Evolutionary conservation across 306 rosid genomes (phyloP).

Genomic region (Quercus rubra): DNA sequence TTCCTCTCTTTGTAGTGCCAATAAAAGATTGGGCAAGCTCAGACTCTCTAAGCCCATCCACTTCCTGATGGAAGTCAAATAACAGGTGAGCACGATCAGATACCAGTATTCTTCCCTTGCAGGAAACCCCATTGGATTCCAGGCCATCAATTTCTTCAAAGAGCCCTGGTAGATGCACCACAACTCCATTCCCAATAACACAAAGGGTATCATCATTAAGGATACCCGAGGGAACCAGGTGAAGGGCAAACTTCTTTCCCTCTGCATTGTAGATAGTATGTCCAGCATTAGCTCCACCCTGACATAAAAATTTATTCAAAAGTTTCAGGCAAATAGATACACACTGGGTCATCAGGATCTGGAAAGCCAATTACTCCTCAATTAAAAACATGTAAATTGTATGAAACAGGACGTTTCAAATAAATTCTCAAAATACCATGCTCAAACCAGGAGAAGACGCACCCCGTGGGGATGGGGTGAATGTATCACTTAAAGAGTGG

Average conservation of each 20-base stretch:
- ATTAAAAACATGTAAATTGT: background rate
- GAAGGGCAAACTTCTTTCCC: conserved; percentile 97
- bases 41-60: conserved; percentile 88
- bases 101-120: conserved; percentile 84
- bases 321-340: conserved; percentile 6
- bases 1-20: conserved; percentile 98
- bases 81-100: conserved; percentile 92
- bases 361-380: background rate
- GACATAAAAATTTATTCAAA: background rate
- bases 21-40: conserved; percentile 92
- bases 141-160: conserved; percentile 84
- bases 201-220: conserved; percentile 85
- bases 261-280: conserved; percentile 93
- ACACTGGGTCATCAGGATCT: background rate
- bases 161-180: conserved; percentile 83
- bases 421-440: background rate
- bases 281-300: conserved; percentile 99
- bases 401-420: background rate
- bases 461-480: background rate
- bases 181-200: conserved; percentile 96
- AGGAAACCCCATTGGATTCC: conserved; percentile 75
- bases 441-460: background rate
- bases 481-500: background rate
- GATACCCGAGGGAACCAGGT: conserved; percentile 93
- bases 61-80: conserved; percentile 89